Evolutionary conservation across 805 yeast species (phyloP).

Genomic region (Ogataea henricii): DNA sequence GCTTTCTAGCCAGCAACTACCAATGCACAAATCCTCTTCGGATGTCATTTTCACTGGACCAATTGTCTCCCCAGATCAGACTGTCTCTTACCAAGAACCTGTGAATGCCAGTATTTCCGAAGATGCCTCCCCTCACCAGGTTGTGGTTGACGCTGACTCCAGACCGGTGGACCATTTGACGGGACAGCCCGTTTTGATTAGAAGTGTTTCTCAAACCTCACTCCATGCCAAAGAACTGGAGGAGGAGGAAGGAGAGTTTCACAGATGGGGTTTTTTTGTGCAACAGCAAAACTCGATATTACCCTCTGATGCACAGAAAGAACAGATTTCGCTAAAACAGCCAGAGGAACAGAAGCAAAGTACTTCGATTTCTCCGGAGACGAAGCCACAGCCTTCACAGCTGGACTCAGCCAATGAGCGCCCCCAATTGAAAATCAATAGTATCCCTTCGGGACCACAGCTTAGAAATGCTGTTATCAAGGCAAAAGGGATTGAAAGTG

Average conservation of each 20-base stretch:
- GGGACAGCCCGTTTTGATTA: slow-evolving; percentile 69
- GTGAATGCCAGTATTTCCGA: slow-evolving; percentile 15
- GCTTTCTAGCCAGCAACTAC: slow-evolving; percentile 45
- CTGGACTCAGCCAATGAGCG: slow-evolving; percentile 5
- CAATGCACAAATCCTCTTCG: slow-evolving; percentile 49
- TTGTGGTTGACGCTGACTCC: slow-evolving; percentile 64
- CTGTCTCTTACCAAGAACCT: slow-evolving; percentile 20
- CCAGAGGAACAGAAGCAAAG: not conserved
- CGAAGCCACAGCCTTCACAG: not conserved
- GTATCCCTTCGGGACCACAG: slow-evolving; percentile 55
- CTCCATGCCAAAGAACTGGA: slow-evolving; percentile 75
- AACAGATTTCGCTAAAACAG: not conserved
- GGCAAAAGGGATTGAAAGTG: slow-evolving; percentile 74
- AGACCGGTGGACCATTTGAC: slow-evolving; percentile 68
- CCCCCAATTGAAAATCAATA: slow-evolving; percentile 31
- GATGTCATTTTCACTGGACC: slow-evolving; percentile 56
- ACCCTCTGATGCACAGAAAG: slow-evolving; percentile 26
- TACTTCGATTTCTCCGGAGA: too few relatives aligned
- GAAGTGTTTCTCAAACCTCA: slow-evolving; percentile 65
- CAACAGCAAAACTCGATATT: slow-evolving; percentile 52
- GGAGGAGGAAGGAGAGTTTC: slow-evolving; percentile 90
- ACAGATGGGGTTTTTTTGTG: slow-evolving; percentile 80
- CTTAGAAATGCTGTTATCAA: slow-evolving; percentile 63
- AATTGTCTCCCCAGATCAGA: slow-evolving; percentile 47
- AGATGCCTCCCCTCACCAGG: slow-evolving; percentile 59